Evolutionary conservation across 176 grass and related monocot genomes (phyloP).

Genomic region (Triticum timopheevii): DNA sequence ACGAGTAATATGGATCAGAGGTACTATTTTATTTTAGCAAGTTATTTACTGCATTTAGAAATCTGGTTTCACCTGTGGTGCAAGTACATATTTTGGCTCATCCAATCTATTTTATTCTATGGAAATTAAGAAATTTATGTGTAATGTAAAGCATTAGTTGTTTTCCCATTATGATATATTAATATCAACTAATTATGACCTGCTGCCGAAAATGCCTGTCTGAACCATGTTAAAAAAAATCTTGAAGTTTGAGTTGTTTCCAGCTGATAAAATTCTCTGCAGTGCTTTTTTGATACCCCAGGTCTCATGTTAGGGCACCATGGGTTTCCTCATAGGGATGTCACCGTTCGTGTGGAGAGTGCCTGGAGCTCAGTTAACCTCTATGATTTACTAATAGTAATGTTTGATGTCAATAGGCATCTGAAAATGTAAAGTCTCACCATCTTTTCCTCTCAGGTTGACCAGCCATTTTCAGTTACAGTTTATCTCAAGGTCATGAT

Average conservation of each 20-base stretch:
- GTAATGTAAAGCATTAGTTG: background rate
- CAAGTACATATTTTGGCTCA: background rate
- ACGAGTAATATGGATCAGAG: no score
- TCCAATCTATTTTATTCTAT: background rate
- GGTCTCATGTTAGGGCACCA: conserved; percentile 88
- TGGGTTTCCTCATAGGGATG: conserved; percentile 81
- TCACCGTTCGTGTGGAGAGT: conserved; percentile 88
- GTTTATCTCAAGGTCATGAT: background rate
- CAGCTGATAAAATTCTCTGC: conserved; percentile 40
- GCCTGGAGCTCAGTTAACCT: conserved; percentile 89
- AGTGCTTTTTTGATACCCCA: conserved; percentile 99
- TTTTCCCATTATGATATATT: background rate
- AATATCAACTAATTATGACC: background rate
- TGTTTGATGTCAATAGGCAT: conserved; percentile 93
- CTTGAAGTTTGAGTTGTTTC: conserved; percentile 21
- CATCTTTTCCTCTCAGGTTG: conserved; percentile 8
- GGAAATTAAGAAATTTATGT: background rate
- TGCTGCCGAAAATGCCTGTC: background rate
- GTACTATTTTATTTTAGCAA: background rate
- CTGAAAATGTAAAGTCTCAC: conserved; percentile 60
- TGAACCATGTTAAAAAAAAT: background rate
- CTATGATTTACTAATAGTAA: conserved; percentile 88
- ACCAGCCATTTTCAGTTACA: background rate
- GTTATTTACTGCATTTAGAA: background rate
- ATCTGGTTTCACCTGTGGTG: background rate